Percentiles rank a stretch among this genome's conserved stretches.
phyloP scores from a whole-genome alignment of 2,329 filamentous ascomycete genomes.

The Zelopaecilomyces penicillatus region DNA sequence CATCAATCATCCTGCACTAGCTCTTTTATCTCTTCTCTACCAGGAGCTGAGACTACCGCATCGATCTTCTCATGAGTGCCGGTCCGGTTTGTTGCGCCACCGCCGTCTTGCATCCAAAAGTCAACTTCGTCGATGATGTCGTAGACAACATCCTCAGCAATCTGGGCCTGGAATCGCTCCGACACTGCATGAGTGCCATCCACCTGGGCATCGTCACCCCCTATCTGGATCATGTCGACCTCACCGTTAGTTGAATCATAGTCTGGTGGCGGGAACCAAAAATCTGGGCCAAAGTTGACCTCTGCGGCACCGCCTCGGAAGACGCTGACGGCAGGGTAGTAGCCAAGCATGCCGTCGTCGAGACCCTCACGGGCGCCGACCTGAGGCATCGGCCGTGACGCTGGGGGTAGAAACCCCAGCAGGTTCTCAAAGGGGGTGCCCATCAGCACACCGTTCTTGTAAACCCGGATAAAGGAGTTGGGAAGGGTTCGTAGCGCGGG shows the following conservation, averaged over 20 bases:
- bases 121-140: slow-evolving; percentile 93
- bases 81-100: slow-evolving; percentile 38
- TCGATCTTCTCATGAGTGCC: slow-evolving; percentile 37
- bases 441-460: slow-evolving; percentile 83
- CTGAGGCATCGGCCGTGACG: slow-evolving; percentile 64
- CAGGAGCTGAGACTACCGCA: slow-evolving; percentile 34
- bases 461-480: slow-evolving; percentile 76
- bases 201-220: slow-evolving; percentile 12
- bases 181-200: slow-evolving; percentile 51
- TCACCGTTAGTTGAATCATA: slow-evolving; percentile 38
- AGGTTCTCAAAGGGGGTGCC: slow-evolving; percentile 84
- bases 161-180: slow-evolving; percentile 83
- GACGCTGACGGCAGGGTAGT: slow-evolving; percentile 87
- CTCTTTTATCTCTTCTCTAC: slow-evolving; percentile 54
- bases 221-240: slow-evolving; percentile 34
- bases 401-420: slow-evolving; percentile 83
- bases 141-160: slow-evolving; percentile 87
- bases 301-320: slow-evolving; percentile 88
- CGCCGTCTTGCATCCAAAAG: slow-evolving; percentile 68
- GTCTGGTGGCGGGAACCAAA: slow-evolving; percentile 75
- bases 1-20: slow-evolving; percentile 52
- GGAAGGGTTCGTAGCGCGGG: slow-evolving; percentile 80
- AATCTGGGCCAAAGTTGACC: slow-evolving; percentile 88
- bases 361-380: slow-evolving; percentile 75
- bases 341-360: slow-evolving; percentile 91